Evolutionary conservation across 805 yeast species (phyloP).

Genomic region (Scheffersomyces coipomensis): DNA sequence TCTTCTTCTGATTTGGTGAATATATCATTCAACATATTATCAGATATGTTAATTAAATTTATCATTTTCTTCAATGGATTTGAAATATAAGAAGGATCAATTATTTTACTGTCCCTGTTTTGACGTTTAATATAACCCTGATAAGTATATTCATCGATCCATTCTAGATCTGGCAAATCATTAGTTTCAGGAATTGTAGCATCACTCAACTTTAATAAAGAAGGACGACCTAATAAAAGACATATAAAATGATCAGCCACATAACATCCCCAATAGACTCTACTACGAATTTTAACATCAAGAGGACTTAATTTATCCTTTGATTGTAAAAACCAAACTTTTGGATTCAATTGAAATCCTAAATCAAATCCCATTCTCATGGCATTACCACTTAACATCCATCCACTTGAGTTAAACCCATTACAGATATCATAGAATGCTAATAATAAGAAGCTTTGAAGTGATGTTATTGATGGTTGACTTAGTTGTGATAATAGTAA

Average conservation of each 20-base stretch:
- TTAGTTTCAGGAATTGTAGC: slow-evolving; percentile 61
- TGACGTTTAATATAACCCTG: slow-evolving; percentile 12
- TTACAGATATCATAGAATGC: slow-evolving; percentile 63
- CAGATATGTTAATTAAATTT: slow-evolving; percentile 42
- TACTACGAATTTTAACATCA: slow-evolving; percentile 54
- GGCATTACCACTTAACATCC: slow-evolving; percentile 64
- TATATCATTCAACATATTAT: slow-evolving; percentile 43
- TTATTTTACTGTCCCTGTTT: slow-evolving; percentile 10
- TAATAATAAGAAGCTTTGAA: slow-evolving; percentile 57
- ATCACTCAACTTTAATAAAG: slow-evolving; percentile 52
- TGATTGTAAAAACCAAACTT: slow-evolving; percentile 52
- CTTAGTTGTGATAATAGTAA: slow-evolving; percentile 40
- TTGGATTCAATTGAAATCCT: slow-evolving; percentile 62
- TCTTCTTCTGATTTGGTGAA: slow-evolving; percentile 38
- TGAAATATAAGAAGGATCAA: slow-evolving; percentile 31
- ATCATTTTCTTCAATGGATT: slow-evolving; percentile 44
- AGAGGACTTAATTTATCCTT: slow-evolving; percentile 42
- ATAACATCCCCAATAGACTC: slow-evolving; percentile 68
- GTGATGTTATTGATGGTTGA: slow-evolving; percentile 50
- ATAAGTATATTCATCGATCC: slow-evolving; percentile 60
- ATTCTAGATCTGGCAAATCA: slow-evolving; percentile 58
- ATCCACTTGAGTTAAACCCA: slow-evolving; percentile 57
- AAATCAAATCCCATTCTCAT: slow-evolving; percentile 64
- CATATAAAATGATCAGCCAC: slow-evolving; percentile 65
- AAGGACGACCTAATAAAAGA: slow-evolving; percentile 57